These are phyloP conservation scores for Acacia concinna DNA, from an alignment of 331 rosid species.

Conservation along the genomic window DNA sequence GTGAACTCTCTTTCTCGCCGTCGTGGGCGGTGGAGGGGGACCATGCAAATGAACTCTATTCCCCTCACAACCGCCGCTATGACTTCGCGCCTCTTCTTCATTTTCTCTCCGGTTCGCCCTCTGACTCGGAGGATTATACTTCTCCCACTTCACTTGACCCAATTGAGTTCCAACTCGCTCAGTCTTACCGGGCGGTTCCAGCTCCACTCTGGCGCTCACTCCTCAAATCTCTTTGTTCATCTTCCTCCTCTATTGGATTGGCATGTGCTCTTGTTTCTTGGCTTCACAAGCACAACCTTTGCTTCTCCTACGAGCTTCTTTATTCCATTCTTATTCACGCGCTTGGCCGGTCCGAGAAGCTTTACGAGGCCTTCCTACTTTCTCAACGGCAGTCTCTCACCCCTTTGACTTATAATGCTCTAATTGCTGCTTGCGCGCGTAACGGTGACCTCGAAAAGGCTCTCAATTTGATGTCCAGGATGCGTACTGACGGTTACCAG, in stretches of 20 bases:
- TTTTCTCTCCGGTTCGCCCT: constrained; percentile 54
- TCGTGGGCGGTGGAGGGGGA: constrained; percentile 34
- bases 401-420: constrained; percentile 83
- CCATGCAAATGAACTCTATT: constrained; percentile 45
- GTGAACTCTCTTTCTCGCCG: constrained; percentile 23
- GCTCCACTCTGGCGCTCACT: constrained; percentile 89
- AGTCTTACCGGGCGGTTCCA: constrained; percentile 86
- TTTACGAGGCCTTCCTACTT: constrained; percentile 87
- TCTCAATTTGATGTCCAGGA: constrained; percentile 72
- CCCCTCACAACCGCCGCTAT: constrained; percentile 63
- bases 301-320: constrained; percentile 89
- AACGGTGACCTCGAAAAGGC: constrained; percentile 88
- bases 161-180: constrained; percentile 77
- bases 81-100: constrained; percentile 84
- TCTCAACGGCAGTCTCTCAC: constrained; percentile 76
- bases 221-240: constrained; percentile 78
- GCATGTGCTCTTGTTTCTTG: constrained; percentile 88
- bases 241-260: constrained; percentile 56
- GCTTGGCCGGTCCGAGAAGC: constrained; percentile 85
- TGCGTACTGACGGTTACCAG: constrained; percentile 84
- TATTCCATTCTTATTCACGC: constrained; percentile 97
- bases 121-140: constrained; percentile 18
- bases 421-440: constrained; percentile 89
- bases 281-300: constrained; percentile 91
- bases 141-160: constrained; percentile 74